Percentiles rank a stretch among this genome's conserved stretches.
Evolutionary conservation across 257 asterid species (phyloP).

Genomic region (Nicotiana obtusifolia): DNA sequence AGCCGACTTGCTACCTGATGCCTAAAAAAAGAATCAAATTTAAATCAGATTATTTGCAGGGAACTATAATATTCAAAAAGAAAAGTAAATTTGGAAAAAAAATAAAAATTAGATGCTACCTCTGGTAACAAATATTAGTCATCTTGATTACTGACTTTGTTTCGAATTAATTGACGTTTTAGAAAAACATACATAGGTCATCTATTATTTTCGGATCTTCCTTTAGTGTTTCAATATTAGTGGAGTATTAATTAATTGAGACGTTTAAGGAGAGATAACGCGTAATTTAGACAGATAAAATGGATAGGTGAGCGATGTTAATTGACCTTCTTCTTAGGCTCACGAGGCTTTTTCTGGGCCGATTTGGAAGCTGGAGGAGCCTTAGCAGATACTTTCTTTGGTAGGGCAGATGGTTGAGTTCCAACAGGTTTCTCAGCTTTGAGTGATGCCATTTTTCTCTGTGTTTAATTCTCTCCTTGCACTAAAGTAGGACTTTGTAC

Average conservation of each 20-base stretch:
- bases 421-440: conserved; percentile 29
- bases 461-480: neutral
- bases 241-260: no score
- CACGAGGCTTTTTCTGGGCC: conserved; percentile 27
- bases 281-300: neutral
- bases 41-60: neutral
- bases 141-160: no score
- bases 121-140: no score
- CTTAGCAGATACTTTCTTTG: conserved; percentile 25
- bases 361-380: conserved; percentile 23
- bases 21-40: neutral
- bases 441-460: conserved; percentile 20
- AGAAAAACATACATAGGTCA: no score
- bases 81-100: neutral
- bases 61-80: neutral
- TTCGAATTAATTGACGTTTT: no score
- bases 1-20: conserved; percentile 7
- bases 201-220: no score
- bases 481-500: neutral
- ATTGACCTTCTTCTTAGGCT: conserved; percentile 27
- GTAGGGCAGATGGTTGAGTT: conserved; percentile 19
- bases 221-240: no score
- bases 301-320: neutral
- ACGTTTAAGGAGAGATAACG: no score
- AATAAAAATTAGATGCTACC: neutral